These are phyloP conservation scores for Suillus clintonianus DNA, from an alignment of 768 basidiomycete species.

Conservation along the genomic window DNA sequence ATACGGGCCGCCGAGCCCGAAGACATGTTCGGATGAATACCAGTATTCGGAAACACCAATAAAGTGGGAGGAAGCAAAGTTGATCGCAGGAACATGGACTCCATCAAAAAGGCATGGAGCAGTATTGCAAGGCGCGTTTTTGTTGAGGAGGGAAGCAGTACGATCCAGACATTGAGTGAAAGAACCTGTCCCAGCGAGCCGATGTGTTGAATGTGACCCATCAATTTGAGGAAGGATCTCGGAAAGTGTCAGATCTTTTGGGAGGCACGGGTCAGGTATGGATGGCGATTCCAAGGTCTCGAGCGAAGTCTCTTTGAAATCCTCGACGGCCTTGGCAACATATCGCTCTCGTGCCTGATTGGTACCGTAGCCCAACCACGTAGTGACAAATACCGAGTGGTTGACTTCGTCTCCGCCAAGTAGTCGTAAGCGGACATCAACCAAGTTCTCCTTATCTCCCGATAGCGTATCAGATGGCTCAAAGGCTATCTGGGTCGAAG, in stretches of 20 bases:
- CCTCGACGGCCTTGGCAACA: conserved; percentile 64
- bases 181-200: conserved; percentile 83
- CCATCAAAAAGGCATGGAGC: conserved; percentile 93
- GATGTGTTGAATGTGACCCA: conserved; percentile 53
- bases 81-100: conserved; percentile 89
- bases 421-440: conserved; percentile 79
- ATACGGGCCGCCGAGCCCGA: conserved; percentile 92
- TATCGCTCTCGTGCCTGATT: conserved; percentile 97
- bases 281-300: conserved; percentile 29
- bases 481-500: conserved; percentile 98
- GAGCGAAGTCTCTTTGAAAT: conserved; percentile 19
- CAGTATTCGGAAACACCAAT: conserved; percentile 99
- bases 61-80: conserved; percentile 91
- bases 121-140: conserved; percentile 78
- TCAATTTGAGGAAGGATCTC: conserved; percentile 53
- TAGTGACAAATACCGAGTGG: conserved; percentile 95
- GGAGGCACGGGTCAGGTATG: conserved; percentile 89
- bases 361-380: conserved; percentile 98
- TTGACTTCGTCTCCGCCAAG: conserved; percentile 84
- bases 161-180: conserved; percentile 80
- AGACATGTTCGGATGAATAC: conserved; percentile 98
- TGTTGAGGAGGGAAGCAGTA: conserved; percentile 81
- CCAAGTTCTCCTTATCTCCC: conserved; percentile 54
- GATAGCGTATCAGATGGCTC: conserved; percentile 72
- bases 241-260: conserved; percentile 63